phyloP scores from a whole-genome alignment of 2,329 filamentous ascomycete genomes.

The Colletotrichum siamense region DNA sequence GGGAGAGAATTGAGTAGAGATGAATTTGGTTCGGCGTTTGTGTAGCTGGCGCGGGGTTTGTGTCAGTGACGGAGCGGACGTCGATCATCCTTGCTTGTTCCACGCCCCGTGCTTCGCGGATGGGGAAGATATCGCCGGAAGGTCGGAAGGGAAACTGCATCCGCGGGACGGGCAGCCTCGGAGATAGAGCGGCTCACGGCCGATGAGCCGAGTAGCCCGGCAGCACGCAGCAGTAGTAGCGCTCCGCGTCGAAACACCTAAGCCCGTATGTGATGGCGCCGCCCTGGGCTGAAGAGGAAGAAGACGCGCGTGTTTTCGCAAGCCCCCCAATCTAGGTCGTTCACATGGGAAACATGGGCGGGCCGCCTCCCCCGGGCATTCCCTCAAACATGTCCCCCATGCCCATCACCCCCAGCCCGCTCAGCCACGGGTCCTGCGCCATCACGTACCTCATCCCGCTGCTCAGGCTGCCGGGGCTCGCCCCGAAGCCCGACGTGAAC shows the following conservation, averaged over 20 bases:
- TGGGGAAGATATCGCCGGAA: background rate
- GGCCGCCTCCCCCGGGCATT: conserved; percentile 31
- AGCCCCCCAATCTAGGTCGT: background rate
- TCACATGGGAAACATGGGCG: conserved; percentile 40
- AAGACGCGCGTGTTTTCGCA: background rate
- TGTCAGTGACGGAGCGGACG: background rate
- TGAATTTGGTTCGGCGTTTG: background rate
- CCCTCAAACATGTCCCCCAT: conserved; percentile 35
- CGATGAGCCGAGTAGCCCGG: background rate
- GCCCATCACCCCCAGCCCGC: conserved; percentile 33
- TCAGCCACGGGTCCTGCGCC: conserved; percentile 44
- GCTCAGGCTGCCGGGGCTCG: conserved; percentile 9
- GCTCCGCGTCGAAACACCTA: background rate
- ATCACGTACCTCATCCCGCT: conserved; percentile 40
- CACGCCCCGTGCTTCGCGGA: background rate
- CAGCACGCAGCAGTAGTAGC: background rate
- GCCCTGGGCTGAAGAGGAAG: background rate
- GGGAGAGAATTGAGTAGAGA: background rate
- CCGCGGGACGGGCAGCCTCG: background rate
- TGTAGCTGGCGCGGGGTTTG: background rate
- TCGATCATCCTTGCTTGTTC: background rate
- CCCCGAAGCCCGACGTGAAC: conserved; percentile 19
- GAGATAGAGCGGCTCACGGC: background rate
- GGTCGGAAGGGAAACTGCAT: background rate
- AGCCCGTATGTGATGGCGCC: background rate